These are phyloP conservation scores for Amniculicola lignicola DNA, from an alignment of 495 filamentous ascomycete genomes.

Conservation along the genomic window DNA sequence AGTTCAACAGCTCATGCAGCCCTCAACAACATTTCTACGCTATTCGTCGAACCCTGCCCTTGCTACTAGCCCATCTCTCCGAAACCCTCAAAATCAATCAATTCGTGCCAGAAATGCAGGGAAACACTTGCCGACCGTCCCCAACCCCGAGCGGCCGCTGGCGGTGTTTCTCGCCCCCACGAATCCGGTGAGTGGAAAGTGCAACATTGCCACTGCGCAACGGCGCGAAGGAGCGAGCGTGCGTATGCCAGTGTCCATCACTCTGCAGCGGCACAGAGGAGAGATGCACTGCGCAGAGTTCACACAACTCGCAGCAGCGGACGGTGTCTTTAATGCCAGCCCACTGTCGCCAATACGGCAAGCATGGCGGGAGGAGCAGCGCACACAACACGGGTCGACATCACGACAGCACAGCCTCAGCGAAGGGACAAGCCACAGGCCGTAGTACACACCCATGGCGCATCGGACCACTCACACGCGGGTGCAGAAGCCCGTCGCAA, in stretches of 20 bases:
- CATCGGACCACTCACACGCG: constrained; percentile 1
- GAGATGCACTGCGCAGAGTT: not conserved
- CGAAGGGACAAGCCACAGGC: constrained; percentile 1
- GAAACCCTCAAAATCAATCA: no score
- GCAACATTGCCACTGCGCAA: constrained; percentile 2
- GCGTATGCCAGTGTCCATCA: not conserved
- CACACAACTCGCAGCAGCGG: not conserved
- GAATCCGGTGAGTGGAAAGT: constrained; percentile 10
- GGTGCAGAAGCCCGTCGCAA: not conserved
- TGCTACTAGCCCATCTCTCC: no score
- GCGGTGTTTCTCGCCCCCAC: constrained; percentile 12
- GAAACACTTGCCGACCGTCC: no score
- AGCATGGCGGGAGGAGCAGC: no score
- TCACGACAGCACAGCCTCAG: constrained; percentile 5
- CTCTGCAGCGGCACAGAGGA: no score
- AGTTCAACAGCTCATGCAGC: no score
- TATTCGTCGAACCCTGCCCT: no score
- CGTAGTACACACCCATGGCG: constrained; percentile 4
- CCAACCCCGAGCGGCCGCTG: not conserved
- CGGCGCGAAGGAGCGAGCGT: not conserved
- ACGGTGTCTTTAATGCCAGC: no score
- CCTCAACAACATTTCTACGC: no score
- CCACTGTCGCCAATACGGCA: no score
- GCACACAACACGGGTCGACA: not conserved
- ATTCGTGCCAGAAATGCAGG: no score